Conservation (phyloP, 2,329 filamentous ascomycete species). For the Fusarium avenaceum region DNA sequence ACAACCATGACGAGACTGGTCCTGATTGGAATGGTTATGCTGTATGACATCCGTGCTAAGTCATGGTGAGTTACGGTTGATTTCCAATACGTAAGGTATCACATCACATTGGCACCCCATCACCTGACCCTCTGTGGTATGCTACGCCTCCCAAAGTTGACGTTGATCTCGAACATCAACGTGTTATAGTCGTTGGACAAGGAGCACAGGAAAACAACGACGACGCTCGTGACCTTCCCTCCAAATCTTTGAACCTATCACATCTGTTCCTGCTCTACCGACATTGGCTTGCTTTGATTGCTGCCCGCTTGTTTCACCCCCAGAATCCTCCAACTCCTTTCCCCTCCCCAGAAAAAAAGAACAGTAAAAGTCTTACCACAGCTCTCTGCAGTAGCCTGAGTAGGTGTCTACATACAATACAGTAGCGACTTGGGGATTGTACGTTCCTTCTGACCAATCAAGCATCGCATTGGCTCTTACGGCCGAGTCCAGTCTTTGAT, state of each 20-base stretch:
- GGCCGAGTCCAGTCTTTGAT: constrained; percentile 4
- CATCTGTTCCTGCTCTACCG: constrained; percentile 16
- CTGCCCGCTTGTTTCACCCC: background rate
- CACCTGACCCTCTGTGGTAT: constrained; percentile 37
- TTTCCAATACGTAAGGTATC: constrained; percentile 32
- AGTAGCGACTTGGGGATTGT: background rate
- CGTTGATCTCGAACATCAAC: constrained; percentile 7
- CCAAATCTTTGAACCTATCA: constrained; percentile 18
- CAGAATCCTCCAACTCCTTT: too few species aligned
- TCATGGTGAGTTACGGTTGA: constrained; percentile 9
- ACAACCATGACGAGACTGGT: constrained; percentile 7
- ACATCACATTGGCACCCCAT: constrained; percentile 41
- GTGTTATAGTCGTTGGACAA: background rate
- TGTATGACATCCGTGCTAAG: constrained; percentile 8
- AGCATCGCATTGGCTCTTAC: background rate
- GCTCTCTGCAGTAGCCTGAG: background rate
- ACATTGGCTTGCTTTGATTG: background rate
- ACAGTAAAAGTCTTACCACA: constrained; percentile 16
- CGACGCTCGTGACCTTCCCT: constrained; percentile 21
- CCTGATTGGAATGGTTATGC: constrained; percentile 17
- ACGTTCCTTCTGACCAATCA: background rate
- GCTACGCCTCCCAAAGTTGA: constrained; percentile 23
- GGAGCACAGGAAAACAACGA: constrained; percentile 7
- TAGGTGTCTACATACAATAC: too few species aligned
- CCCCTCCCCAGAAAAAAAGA: background rate